phyloP scores from a whole-genome alignment of 163 green algal species.

The Volvox carteri region DNA sequence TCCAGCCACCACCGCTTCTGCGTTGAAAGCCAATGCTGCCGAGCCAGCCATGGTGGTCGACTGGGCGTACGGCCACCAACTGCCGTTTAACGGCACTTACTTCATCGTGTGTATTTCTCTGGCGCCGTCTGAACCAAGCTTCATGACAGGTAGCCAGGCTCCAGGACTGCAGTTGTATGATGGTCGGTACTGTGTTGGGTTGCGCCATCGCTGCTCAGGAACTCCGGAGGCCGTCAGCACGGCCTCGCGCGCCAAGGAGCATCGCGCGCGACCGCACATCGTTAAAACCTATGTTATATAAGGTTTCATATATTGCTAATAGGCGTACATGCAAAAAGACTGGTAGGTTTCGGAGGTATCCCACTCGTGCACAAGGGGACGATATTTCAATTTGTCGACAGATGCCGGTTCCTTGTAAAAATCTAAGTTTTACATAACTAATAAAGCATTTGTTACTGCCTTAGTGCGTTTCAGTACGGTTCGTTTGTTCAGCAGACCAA shows the following conservation, averaged over 20 bases:
- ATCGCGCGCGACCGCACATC: constrained; percentile 47
- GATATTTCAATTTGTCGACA: too few species aligned
- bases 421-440: too few species aligned
- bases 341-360: background rate
- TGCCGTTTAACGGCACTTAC: background rate
- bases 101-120: constrained; percentile 33
- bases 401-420: too few species aligned
- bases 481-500: too few species aligned
- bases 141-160: background rate
- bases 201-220: background rate
- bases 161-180: constrained; percentile 45
- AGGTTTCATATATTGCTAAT: too few species aligned
- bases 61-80: background rate
- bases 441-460: too few species aligned
- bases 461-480: too few species aligned
- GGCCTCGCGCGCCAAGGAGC: background rate
- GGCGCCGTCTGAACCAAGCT: background rate
- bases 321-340: too few species aligned
- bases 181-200: background rate
- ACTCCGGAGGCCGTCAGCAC: background rate
- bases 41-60: too few species aligned
- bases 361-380: background rate
- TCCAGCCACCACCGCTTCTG: too few species aligned
- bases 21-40: too few species aligned
- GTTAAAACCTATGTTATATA: too few species aligned